Conservation (phyloP, 108 stramenopile species). For the Aurantiochytrium sp. region DNA sequence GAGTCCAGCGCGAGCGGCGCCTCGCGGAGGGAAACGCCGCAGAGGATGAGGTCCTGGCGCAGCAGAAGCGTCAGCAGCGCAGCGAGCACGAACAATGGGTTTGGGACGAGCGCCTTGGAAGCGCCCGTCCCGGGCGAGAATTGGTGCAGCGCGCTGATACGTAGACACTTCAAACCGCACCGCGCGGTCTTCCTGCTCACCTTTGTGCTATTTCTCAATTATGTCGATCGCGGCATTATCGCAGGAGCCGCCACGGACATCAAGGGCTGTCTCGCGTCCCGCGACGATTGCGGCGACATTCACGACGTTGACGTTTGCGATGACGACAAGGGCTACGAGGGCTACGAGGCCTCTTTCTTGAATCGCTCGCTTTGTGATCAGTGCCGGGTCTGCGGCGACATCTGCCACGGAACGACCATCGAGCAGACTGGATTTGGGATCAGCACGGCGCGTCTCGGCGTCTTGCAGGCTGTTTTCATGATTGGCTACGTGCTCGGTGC, state of each 20-base stretch:
- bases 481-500: background rate
- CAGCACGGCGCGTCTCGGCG: background rate
- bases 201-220: background rate
- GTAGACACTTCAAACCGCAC: background rate
- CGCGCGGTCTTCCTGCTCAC: conserved; percentile 10
- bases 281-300: background rate
- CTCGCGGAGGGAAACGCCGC: too few species aligned
- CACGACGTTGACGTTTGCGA: background rate
- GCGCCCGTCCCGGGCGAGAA: background rate
- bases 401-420: background rate
- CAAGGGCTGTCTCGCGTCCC: background rate
- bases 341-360: too few species aligned
- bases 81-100: too few species aligned
- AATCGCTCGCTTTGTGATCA: background rate
- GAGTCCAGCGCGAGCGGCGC: too few species aligned
- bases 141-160: background rate
- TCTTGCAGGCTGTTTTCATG: background rate
- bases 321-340: background rate
- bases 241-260: background rate
- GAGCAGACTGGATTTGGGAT: conserved; percentile 1
- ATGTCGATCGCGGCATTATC: background rate
- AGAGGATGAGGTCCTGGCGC: too few species aligned
- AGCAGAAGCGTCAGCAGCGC: too few species aligned
- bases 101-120: background rate
- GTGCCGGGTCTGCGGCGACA: background rate